Evolutionary conservation across 495 filamentous ascomycete genomes (phyloP), one percentile per base, ranked within the genome.

Genomic region (Lophiotrema nucula): DNA sequence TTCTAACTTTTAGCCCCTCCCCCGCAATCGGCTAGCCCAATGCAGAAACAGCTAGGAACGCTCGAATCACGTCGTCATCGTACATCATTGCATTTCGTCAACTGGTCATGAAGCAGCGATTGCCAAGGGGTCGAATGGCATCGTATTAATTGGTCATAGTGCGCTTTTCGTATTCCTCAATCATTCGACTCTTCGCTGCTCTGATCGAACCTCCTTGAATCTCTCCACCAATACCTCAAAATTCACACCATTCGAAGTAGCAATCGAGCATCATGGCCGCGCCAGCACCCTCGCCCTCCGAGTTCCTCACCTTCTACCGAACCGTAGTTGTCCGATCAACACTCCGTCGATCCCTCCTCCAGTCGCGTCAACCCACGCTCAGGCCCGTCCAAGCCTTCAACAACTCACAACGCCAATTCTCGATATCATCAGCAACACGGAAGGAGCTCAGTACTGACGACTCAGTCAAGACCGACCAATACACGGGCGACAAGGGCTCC

Each of bases 221-320:
- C n/a, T n/a, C 31, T 35, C 31, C 15, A 8, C 15, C 31, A 35
- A 35, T 35, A 8, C 31, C 31, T 35, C 31, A 35, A 35, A 35
- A 8, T 35, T 15, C 15, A 35, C 8, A 53, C 35, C 25, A 46
- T 1, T 19, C 16, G 4, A 27, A 47, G 13, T 15, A 19, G 19
- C 23, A 25, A 28, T 10, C 33, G 3, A 39, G 35, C 27, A 56
- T 11, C 37, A 69, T 66, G 55, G 26, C 31, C 31, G 31, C 31
- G 15, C 31, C 31, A 35, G 15, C 31, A 35, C 31, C 55, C 18
- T 70, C 64, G 4, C 59, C 66, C 13, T 69, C 66, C 19, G 63
- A 69, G 41, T 65, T 66, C 58, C 52, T 69, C 24, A 67, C 60
- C 19, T 67, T 63, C 54, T 60, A 56, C 62, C 64, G 67, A 42